Base-by-base conservation (phyloP, 495 filamentous ascomycete species). In the Talaromyces borbonicus region DNA sequence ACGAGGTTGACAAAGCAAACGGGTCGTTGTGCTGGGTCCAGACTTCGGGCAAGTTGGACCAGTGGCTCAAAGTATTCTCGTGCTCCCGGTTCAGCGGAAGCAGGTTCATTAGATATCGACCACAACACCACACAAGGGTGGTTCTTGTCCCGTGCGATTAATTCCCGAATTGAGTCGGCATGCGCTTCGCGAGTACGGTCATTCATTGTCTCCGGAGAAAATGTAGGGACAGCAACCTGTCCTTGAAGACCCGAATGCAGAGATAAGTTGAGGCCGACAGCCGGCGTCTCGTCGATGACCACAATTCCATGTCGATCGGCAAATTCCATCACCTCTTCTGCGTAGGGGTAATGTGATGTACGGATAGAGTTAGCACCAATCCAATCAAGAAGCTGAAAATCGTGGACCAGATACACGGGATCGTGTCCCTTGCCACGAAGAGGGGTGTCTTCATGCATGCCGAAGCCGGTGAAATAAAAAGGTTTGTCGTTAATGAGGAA, bases 341-440 rank as follows among this genome's bases (percentile, higher is more conserved):
- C 54, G 39, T 56, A 56, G 0, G 54, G 54, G 14, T 56, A 56
- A 35, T 56, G 54, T 20, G 51, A 53, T 1, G 54, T 56, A 2
- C 54, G 54, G 51, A 56, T 53, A 6, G 54, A 56, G 41, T 53
- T 56, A 3, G 54, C 54, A 2, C 54, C 54, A 1, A 53, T 51
- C 54, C 54, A 56, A 18, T 53, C 37, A 33, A 56, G 24, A 22
- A 55, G 36, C 26, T 55, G 33, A 43, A 55, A 55, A 31, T 55
- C 52, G 24, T 55, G 49, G 8, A 52, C 45, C 50, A 55, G 40
- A 33, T 51, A 55, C 43, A 49, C 52, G 22, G 26, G 6, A 11
- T 29, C 26, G 11, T 29, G 26, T 5, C 26, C 26, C 26, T 29
- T 29, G 26, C 26, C 26, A 29, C 26, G 26, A 29, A 29, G 6